Conservation (phyloP, 2,329 filamentous ascomycete species). For the Beauveria pseudobassiana region DNA sequence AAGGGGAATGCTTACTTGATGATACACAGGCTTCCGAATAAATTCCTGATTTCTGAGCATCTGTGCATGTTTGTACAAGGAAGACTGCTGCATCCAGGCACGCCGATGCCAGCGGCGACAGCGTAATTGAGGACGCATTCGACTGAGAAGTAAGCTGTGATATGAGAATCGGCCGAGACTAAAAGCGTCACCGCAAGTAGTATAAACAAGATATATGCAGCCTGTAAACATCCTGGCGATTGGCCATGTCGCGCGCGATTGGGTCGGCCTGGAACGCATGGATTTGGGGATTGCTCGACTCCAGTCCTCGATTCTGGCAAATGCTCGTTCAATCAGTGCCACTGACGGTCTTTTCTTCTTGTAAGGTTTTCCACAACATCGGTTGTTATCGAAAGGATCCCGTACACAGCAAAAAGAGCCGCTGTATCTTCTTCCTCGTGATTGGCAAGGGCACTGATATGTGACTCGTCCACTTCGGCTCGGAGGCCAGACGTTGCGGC, state of each 20-base stretch:
- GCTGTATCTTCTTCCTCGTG: conserved; percentile 11
- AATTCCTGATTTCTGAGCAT: conserved; percentile 35
- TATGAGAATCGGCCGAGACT: conserved; percentile 49
- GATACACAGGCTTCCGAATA: conserved; percentile 50
- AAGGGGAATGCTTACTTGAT: conserved; percentile 39
- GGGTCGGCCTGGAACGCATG: conserved; percentile 20
- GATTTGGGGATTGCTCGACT: conserved; percentile 34
- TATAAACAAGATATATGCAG: conserved; percentile 50
- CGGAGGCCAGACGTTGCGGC: conserved; percentile 27
- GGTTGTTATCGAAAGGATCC: conserved; percentile 35
- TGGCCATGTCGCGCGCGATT: conserved; percentile 16
- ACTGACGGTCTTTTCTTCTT: conserved; percentile 26
- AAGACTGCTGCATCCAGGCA: conserved; percentile 50
- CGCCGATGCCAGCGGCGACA: conserved; percentile 37
- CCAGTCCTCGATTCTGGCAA: conserved; percentile 37
- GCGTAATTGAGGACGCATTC: conserved; percentile 19
- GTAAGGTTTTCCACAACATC: conserved; percentile 35
- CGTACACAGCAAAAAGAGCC: conserved; percentile 28
- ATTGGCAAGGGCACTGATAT: conserved; percentile 17
- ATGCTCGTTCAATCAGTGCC: conserved; percentile 29
- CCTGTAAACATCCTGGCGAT: conserved; percentile 33
- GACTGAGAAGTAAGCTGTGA: conserved; percentile 36
- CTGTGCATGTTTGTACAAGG: conserved; percentile 45
- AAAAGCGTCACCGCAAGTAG: conserved; percentile 51
- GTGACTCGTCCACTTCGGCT: conserved; percentile 20